phyloP scores from a whole-genome alignment of 192 early-diverging fungal species.

The Mortierella alpina region DNA sequence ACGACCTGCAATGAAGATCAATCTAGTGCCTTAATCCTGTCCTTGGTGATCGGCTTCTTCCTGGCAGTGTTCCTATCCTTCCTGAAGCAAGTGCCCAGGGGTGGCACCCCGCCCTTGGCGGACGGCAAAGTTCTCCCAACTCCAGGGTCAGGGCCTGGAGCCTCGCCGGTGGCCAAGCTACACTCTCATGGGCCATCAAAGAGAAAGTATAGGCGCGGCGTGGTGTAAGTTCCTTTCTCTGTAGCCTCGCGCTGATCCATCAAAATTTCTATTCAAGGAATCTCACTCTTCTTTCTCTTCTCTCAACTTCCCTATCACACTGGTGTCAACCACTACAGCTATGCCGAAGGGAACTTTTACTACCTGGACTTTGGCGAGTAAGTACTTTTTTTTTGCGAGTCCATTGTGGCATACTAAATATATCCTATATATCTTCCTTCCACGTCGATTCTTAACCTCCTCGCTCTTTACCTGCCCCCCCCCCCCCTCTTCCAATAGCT shows the following conservation, averaged over 20 bases:
- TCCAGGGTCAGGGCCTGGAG: background rate
- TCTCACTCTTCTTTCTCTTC: background rate
- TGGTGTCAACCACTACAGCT: background rate
- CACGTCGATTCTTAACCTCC: background rate
- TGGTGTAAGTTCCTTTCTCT: conserved; percentile 17
- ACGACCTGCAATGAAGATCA: conserved; percentile 34
- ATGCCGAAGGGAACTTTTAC: conserved; percentile 43
- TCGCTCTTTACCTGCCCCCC: too few species aligned
- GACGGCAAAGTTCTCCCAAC: background rate
- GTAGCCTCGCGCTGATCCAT: background rate
- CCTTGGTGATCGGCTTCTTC: conserved; percentile 40
- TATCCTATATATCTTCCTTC: background rate
- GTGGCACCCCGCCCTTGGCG: conserved; percentile 33
- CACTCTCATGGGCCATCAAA: background rate
- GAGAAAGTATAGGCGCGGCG: conserved; percentile 24
- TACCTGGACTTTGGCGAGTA: conserved; percentile 54
- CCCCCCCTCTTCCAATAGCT: conserved; percentile 7
- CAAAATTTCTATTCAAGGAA: too few species aligned
- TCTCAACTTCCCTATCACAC: too few species aligned
- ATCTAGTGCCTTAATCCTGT: conserved; percentile 23
- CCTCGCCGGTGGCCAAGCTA: background rate
- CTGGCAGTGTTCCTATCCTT: conserved; percentile 45
- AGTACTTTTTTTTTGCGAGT: background rate
- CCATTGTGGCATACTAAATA: background rate
- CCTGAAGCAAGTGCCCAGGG: conserved; percentile 35